These are phyloP conservation scores for Elongisporangium senticosum DNA, from an alignment of 352 stramenopile species.

Conservation along the genomic window DNA sequence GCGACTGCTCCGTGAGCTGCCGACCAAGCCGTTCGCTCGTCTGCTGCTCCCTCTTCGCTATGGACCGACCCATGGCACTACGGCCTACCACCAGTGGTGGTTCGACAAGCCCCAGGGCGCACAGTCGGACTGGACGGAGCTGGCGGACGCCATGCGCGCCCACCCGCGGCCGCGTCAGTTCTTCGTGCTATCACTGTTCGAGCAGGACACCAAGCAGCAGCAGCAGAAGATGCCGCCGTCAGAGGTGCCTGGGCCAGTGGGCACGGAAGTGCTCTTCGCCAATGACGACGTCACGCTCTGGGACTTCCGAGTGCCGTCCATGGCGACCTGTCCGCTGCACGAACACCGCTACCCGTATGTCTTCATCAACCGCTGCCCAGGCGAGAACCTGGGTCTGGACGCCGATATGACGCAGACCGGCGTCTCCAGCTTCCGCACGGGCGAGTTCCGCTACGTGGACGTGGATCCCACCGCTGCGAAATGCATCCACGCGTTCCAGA, in stretches of 20 bases:
- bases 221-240: conserved; percentile 3
- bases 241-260: conserved; percentile 14
- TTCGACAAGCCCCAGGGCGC: conserved; percentile 8
- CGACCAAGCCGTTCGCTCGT: conserved; percentile 13
- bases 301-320: conserved; percentile 27
- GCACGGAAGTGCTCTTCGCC: conserved; percentile 24
- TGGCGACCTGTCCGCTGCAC: conserved; percentile 24
- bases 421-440: conserved; percentile 16
- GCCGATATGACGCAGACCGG: conserved; percentile 17
- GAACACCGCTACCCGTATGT: conserved; percentile 33
- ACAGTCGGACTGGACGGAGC: conserved; percentile 8
- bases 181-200: too few relatives aligned
- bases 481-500: conserved; percentile 33
- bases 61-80: conserved; percentile 10
- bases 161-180: too few relatives aligned
- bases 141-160: conserved; percentile 3
- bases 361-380: conserved; percentile 33
- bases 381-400: conserved; percentile 24
- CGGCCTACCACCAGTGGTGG: conserved; percentile 11
- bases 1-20: conserved; percentile 12
- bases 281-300: conserved; percentile 31
- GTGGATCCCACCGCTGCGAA: conserved; percentile 9
- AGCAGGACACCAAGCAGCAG: conserved; percentile 14
- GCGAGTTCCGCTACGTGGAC: conserved; percentile 29
- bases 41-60: conserved; percentile 21